These are phyloP conservation scores for Ophiocordyceps unilateralis DNA, from an alignment of 2,329 filamentous ascomycete species.

Conservation along the genomic window DNA sequence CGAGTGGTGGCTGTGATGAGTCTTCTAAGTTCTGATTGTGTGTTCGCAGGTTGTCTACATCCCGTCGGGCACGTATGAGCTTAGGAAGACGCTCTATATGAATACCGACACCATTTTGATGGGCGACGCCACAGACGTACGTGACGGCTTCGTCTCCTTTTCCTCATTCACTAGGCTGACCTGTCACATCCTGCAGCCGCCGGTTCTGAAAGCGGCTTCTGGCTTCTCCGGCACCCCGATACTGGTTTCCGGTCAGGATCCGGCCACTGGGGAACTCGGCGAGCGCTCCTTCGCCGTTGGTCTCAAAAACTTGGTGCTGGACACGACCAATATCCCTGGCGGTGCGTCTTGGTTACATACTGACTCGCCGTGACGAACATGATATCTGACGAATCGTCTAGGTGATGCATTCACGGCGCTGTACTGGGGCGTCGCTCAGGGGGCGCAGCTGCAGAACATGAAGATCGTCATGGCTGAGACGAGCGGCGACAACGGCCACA, in stretches of 20 bases:
- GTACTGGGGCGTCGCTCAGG: slow-evolving; percentile 27
- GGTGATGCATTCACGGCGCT: slow-evolving; percentile 20
- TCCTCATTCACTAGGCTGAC: not conserved
- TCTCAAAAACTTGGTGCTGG: slow-evolving; percentile 25
- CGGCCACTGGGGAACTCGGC: slow-evolving; percentile 13
- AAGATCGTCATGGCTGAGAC: slow-evolving; percentile 22
- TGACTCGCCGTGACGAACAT: not conserved
- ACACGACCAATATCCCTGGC: slow-evolving; percentile 15
- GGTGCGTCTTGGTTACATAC: not conserved
- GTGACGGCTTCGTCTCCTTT: not conserved
- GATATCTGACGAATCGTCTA: not conserved
- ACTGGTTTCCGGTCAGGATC: slow-evolving; percentile 21
- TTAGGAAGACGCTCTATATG: slow-evolving; percentile 21
- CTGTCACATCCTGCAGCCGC: slow-evolving; percentile 11
- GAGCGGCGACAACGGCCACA: slow-evolving; percentile 18
- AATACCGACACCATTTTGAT: slow-evolving; percentile 27
- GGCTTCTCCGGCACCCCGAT: slow-evolving; percentile 15
- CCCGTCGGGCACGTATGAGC: slow-evolving; percentile 22
- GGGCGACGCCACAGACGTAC: slow-evolving; percentile 23
- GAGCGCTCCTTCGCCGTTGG: slow-evolving; percentile 25
- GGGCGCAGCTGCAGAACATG: slow-evolving; percentile 22
- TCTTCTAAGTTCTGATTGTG: not conserved
- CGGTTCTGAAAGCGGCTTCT: slow-evolving; percentile 21
- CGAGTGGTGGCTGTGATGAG: not conserved
- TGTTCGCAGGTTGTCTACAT: slow-evolving; percentile 19